These are phyloP conservation scores for Wickerhamomyces chaumierensis DNA, from an alignment of 805 yeast genomes.

Conservation along the genomic window DNA sequence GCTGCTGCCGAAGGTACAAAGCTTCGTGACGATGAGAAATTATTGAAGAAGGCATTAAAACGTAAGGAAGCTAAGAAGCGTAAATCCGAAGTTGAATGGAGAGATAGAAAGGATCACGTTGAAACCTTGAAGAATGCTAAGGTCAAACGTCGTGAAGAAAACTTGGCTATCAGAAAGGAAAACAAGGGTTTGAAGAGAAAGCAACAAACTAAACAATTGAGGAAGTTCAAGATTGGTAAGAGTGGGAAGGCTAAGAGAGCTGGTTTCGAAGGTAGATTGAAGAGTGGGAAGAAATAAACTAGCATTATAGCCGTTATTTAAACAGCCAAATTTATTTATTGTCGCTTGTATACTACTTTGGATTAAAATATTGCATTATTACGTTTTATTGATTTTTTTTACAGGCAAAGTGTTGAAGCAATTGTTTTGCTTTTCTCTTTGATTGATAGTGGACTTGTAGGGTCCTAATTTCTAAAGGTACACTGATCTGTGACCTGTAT, in stretches of 20 bases:
- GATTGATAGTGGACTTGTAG: too few relatives aligned
- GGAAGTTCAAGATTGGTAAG: constrained; percentile 42
- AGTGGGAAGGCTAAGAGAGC: constrained; percentile 51
- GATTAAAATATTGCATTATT: not conserved
- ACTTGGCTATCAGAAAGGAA: constrained; percentile 73
- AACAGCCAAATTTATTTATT: not conserved
- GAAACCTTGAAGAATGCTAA: constrained; percentile 63
- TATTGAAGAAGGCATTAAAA: constrained; percentile 77
- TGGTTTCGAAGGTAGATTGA: constrained; percentile 73
- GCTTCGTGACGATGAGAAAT: constrained; percentile 79
- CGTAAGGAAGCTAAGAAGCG: constrained; percentile 74
- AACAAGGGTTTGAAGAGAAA: constrained; percentile 75
- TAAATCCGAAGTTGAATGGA: constrained; percentile 87
- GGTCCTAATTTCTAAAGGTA: too few relatives aligned
- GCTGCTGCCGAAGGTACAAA: constrained; percentile 83
- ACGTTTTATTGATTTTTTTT: not conserved
- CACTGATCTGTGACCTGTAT: too few relatives aligned
- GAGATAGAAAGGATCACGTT: constrained; percentile 74
- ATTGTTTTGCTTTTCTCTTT: too few relatives aligned
- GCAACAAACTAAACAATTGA: constrained; percentile 55
- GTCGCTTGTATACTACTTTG: not conserved
- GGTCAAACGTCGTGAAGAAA: constrained; percentile 84
- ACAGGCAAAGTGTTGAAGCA: not conserved
- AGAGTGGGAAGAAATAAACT: constrained; percentile 6
- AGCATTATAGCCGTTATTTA: too few relatives aligned